Conservation (phyloP, 2,329 filamentous ascomycete species). For the Alternaria alternata region DNA sequence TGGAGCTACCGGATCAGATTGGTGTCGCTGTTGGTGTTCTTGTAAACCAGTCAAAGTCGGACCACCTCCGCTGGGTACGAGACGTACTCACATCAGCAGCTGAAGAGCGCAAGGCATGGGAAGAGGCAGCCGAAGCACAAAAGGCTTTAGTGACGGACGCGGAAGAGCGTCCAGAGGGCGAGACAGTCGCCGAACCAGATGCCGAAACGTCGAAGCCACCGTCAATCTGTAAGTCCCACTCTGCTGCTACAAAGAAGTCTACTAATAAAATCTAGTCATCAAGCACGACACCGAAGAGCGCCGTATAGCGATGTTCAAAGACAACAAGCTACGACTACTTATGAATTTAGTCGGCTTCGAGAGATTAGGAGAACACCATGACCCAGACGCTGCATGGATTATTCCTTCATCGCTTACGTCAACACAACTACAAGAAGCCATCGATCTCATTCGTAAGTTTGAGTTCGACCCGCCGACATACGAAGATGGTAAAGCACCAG, state of each 20-base stretch:
- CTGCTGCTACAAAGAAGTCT: slow-evolving; percentile 29
- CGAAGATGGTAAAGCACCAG: slow-evolving; percentile 76
- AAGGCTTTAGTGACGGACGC: slow-evolving; percentile 51
- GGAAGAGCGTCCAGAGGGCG: slow-evolving; percentile 30
- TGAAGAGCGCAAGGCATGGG: slow-evolving; percentile 79
- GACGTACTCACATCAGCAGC: slow-evolving; percentile 72
- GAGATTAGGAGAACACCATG: slow-evolving; percentile 71
- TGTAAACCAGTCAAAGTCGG: slow-evolving; percentile 78
- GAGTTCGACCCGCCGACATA: slow-evolving; percentile 81
- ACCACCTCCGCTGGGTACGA: slow-evolving; percentile 84
- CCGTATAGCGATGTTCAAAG: slow-evolving; percentile 83
- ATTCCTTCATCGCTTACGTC: slow-evolving; percentile 73
- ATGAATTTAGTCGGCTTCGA: slow-evolving; percentile 79
- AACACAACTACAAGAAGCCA: slow-evolving; percentile 70
- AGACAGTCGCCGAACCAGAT: slow-evolving; percentile 44
- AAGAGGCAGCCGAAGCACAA: slow-evolving; percentile 71
- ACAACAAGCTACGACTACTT: slow-evolving; percentile 84
- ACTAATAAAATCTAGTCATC: slow-evolving; percentile 31
- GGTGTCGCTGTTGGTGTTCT: slow-evolving; percentile 81
- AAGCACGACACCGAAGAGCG: slow-evolving; percentile 71
- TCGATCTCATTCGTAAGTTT: slow-evolving; percentile 77
- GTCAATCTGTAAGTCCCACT: slow-evolving; percentile 51
- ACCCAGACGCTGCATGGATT: slow-evolving; percentile 78
- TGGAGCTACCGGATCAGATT: slow-evolving; percentile 72
- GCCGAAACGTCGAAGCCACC: slow-evolving; percentile 49